phyloP scores from a whole-genome alignment of 768 basidiomycete species.

The Naematelia aurantialba region DNA sequence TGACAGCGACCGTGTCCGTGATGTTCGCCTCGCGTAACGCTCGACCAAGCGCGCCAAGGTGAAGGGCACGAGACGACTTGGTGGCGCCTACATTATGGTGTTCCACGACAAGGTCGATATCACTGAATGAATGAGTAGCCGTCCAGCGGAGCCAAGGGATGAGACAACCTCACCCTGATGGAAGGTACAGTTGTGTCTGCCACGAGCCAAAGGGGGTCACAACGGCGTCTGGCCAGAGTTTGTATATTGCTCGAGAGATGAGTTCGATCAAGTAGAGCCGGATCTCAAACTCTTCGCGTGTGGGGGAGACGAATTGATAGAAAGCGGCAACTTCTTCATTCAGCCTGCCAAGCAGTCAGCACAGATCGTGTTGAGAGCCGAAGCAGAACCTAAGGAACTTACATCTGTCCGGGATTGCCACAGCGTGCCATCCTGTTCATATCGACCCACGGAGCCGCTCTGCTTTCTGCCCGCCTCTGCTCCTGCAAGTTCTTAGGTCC shows the following conservation, averaged over 20 bases:
- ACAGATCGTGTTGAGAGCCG: not conserved
- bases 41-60: conserved; percentile 70
- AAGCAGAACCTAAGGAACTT: conserved; percentile 44
- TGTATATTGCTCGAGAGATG: conserved; percentile 64
- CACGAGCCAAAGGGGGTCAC: conserved; percentile 88
- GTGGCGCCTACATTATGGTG: conserved; percentile 63
- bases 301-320: conserved; percentile 80
- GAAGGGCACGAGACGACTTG: conserved; percentile 59
- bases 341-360: conserved; percentile 55
- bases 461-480: conserved; percentile 54
- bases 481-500: conserved; percentile 58
- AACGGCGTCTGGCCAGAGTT: conserved; percentile 71
- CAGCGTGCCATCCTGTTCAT: conserved; percentile 69
- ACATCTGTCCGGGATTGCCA: conserved; percentile 80
- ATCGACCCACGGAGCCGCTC: conserved; percentile 63
- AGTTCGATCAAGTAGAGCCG: conserved; percentile 67
- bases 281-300: conserved; percentile 76
- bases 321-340: conserved; percentile 83
- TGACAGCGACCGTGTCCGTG: conserved; percentile 76
- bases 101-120: conserved; percentile 91
- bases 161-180: conserved; percentile 65
- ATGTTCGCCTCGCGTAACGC: conserved; percentile 70
- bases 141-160: not conserved
- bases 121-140: conserved; percentile 55
- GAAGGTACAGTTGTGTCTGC: conserved; percentile 88